Evolutionary conservation across 257 asterid genomes (phyloP).

Genomic region (Galeopsis tetrahit): DNA sequence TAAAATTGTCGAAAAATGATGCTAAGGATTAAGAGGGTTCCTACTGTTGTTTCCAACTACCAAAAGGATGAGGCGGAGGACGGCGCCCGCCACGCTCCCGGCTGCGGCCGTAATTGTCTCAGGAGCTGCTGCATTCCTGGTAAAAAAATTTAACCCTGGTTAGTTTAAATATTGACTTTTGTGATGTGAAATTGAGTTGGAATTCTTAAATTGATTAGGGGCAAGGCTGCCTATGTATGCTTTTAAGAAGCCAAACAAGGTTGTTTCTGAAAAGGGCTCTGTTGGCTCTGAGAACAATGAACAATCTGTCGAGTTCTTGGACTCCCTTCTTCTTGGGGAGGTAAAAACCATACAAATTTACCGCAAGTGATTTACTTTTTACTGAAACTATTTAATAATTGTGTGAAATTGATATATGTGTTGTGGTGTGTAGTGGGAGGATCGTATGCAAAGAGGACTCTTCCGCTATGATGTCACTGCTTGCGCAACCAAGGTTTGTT

Average conservation of each 20-base stretch:
- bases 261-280: constrained; percentile 38
- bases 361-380: background rate
- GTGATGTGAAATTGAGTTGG: background rate
- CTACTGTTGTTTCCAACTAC: constrained; percentile 77
- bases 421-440: constrained; percentile 79
- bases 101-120: constrained; percentile 84
- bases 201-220: constrained; percentile 42
- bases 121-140: constrained; percentile 72
- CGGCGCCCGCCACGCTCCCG: constrained; percentile 26
- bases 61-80: constrained; percentile 77
- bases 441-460: constrained; percentile 86
- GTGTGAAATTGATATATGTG: constrained; percentile 9
- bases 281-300: constrained; percentile 40
- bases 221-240: constrained; percentile 75
- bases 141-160: constrained; percentile 26
- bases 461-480: constrained; percentile 97
- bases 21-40: constrained; percentile 73
- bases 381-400: background rate
- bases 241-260: constrained; percentile 48
- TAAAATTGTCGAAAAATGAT: constrained; percentile 41
- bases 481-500: constrained; percentile 84
- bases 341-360: constrained; percentile 34
- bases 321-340: constrained; percentile 76
- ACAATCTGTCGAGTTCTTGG: constrained; percentile 64
- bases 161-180: background rate